Evolutionary conservation across 1,284 basidiomycete species (phyloP), one percentile per base, ranked within the genome.

Genomic region (Trichosporon sp.): DNA sequence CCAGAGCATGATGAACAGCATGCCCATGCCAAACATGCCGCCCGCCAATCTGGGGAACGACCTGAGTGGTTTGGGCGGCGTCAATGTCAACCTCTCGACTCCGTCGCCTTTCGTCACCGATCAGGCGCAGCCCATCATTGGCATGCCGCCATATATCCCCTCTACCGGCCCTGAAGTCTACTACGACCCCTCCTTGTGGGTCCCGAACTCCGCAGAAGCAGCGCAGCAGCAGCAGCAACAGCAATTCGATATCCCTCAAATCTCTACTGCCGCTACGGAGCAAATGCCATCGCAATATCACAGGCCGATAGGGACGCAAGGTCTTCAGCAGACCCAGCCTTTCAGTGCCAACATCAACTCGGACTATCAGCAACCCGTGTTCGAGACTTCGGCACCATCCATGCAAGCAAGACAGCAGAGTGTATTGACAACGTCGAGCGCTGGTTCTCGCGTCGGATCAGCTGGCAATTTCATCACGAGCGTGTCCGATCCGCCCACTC

Each of bases 61-160:
- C 49, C 25, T 54, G 49, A 54, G 16, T 27, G 60, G 36, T 11
- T 19, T 32, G 19, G 23, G 44, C 14, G 3, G 56, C 14, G 58
- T 61, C 37, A 40, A 23, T 10, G 14, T 16, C 52, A 60, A 66
- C 23, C 40, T 66, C 25, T 4, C 25, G 19, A 60, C 59, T 21
- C 65, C 37, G 8, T 62, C 62, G 23, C 57, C 62, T 5, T 66
- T 64, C 33, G 62, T 64, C 4, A 23, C 23, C 19, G 21, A 31
- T 14, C 61, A 58, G 33, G 31, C 27, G 27, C 65, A 66, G 54
- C 65, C 65, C 1, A 52, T 62, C 8, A 64, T 66, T 16, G 65
- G 65, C 25, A 66, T 66, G 65, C 62, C 65, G 9, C 65, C 65
- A 0, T 66, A 66, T 29, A 44, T 62, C 6, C 56, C 56, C 10